Conservation (phyloP, 1,139 yeast species). For the Candida mesenterica region DNA sequence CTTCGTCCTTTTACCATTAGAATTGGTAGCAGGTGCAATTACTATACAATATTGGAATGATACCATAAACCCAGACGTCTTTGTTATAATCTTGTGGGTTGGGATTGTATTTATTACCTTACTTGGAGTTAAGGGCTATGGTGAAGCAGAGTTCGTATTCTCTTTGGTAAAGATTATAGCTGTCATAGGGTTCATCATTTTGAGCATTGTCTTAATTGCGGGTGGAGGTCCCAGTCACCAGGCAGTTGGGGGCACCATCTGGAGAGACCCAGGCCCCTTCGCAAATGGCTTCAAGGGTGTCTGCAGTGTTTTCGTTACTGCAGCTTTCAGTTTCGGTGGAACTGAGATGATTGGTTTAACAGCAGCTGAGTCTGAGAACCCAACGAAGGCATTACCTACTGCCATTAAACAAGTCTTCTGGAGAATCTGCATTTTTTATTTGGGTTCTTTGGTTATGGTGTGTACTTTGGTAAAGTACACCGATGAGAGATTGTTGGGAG, state of each 20-base stretch:
- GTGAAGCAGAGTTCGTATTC: conserved; percentile 44
- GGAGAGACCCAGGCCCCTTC: conserved; percentile 44
- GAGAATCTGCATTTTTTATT: conserved; percentile 65
- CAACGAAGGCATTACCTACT: conserved; percentile 58
- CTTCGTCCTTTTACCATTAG: conserved; percentile 23
- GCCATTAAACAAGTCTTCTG: conserved; percentile 76
- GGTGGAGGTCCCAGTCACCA: conserved; percentile 35
- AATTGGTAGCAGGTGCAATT: conserved; percentile 40
- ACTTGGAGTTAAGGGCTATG: conserved; percentile 43
- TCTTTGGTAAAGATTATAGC: conserved; percentile 39
- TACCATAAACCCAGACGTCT: conserved; percentile 37
- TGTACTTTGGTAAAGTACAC: conserved; percentile 47
- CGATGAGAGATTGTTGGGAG: conserved; percentile 32
- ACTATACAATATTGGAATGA: conserved; percentile 42
- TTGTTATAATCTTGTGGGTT: conserved; percentile 39
- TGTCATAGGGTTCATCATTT: conserved; percentile 40
- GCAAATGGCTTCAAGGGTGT: conserved; percentile 47
- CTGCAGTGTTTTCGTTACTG: conserved; percentile 41
- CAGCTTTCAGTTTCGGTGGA: conserved; percentile 29
- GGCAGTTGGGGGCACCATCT: conserved; percentile 28
- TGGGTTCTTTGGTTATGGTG: conserved; percentile 42
- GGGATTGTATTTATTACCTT: conserved; percentile 36
- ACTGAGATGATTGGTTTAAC: conserved; percentile 43
- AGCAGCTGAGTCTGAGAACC: conserved; percentile 48
- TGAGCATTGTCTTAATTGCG: conserved; percentile 40